Evolutionary conservation across 2,329 filamentous ascomycete genomes (phyloP), one percentile per base, ranked within the genome.

Genomic region (Alternaria burnsii): DNA sequence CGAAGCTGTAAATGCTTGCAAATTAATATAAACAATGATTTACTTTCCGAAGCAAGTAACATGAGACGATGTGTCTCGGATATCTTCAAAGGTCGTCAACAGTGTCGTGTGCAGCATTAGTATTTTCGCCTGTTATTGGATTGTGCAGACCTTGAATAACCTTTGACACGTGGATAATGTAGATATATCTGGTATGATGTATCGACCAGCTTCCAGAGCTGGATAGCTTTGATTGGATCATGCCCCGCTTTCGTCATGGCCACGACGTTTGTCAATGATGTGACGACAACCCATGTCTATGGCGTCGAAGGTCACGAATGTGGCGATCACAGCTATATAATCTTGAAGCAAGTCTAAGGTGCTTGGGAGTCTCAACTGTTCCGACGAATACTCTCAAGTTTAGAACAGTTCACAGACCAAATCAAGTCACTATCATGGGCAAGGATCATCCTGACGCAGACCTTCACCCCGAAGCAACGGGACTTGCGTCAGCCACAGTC

Each of bases 371-470:
- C 22, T 10, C 34, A 41, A n/a, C 20, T 22, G 14, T 36, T n/a
- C 18, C 24, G 12, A 22, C 11, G 9, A 30, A 11, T 30, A 30
- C 28, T 30, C 28, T 30, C 28, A 30, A 11, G 9, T 30, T 30
- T 11, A 30, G n/a, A 32, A 7, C n/a, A 5, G 40, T 26, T 47
- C 54, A 12, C 20, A 41, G 18, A 34, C 16, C 22, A 20, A 24
- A 52, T 41, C 20, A 28, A 30, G 28, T n/a, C 20, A 30, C 47
- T 58, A 69, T 11, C 28, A 77, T 76, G 74, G 68, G 66, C 30
- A 71, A 71, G 68, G 69, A 73, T 34, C 75, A 79, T 53, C 76
- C 76, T 46, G 75, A 78, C 57, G 71, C 76, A 10, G 68, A 77
- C 52, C 62, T 79, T 24, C 67, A 79, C 52, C 76, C 76, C 14